Percentiles rank a stretch among this genome's conserved stretches.
phyloP scores from a whole-genome alignment of 1,284 basidiomycete species.

The Meripilus lineatus region DNA sequence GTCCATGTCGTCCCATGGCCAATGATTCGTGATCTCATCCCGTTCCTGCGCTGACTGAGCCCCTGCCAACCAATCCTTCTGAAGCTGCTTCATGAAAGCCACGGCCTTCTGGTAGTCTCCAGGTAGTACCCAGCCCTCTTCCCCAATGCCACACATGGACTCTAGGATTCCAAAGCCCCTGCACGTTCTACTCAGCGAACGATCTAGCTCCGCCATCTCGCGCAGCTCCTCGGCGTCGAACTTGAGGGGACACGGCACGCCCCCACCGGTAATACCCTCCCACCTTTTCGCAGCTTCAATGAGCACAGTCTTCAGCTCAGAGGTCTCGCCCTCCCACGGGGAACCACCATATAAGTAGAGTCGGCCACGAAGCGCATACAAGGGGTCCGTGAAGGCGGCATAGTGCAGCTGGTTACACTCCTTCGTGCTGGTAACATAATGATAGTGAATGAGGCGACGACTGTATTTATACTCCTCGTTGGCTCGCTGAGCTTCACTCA shows the following conservation, averaged over 20 bases:
- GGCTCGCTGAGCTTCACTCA: no score
- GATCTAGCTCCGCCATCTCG: conserved; percentile 31
- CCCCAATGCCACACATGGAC: conserved; percentile 28
- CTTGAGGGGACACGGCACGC: conserved; percentile 34
- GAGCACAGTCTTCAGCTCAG: conserved; percentile 34
- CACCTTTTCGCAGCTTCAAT: conserved; percentile 35
- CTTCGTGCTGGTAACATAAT: conserved; percentile 39
- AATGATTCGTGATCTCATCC: conserved; percentile 28
- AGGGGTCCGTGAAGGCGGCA: conserved; percentile 37
- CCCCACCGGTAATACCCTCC: conserved; percentile 30
- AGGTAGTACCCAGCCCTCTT: conserved; percentile 37
- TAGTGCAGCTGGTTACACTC: no score
- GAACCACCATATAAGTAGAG: conserved; percentile 36
- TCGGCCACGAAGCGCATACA: conserved; percentile 28
- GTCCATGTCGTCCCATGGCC: conserved; percentile 40
- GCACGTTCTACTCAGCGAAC: conserved; percentile 24
- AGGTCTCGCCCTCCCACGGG: conserved; percentile 45
- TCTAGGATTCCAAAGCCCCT: conserved; percentile 26
- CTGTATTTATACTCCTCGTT: no score
- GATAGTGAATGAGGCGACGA: conserved; percentile 40
- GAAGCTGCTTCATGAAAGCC: conserved; percentile 28
- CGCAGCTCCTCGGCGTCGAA: conserved; percentile 35
- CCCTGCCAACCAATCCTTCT: conserved; percentile 26
- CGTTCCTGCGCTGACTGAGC: conserved; percentile 24
- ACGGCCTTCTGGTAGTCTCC: conserved; percentile 33